Evolutionary conservation across 768 basidiomycete species (phyloP), one percentile per base, ranked within the genome.

Genomic region (Mycena rosella): DNA sequence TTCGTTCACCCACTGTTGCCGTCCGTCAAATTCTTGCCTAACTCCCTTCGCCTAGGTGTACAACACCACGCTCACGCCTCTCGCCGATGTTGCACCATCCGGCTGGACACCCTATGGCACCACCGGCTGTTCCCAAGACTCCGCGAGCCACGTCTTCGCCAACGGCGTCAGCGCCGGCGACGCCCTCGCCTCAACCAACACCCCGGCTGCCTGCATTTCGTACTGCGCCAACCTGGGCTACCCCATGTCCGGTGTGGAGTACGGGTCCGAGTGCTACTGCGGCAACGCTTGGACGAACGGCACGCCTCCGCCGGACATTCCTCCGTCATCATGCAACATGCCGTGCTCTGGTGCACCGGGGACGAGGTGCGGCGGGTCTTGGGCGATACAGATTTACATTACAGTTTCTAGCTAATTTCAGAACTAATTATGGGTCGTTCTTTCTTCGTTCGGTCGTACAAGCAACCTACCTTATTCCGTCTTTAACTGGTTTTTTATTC

Each of bases 91-190:
- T 38, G 47, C 32, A 47, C 58, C 58, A 48, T 32, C 58, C 30
- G 47, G 47, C 34, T 60, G 58, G 58, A 60, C 8, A 48, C 58
- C 58, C 45, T 60, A 60, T 45, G 58, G 58, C 55, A 57, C 27
- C 45, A 60, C 58, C 58, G 58, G 58, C 27, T 60, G 58, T 30
- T 48, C 58, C 45, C 44, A 47, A 48, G 58, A 60, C 58, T 47
- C 58, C 30, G 30, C 45, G 45, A 49, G 38, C 58, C 58, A 45
- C 45, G 58, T 60, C 32, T 60, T 60, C 58, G 45, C 58, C 58
- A 60, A 60, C 58, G 8, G n/a, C 58, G 32, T 38, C 47, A 60
- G 45, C 47, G 58, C 58, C 45, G 30, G 58, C 30, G 44, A 47
- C 44, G 32, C 30, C 45, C 32, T 60, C 32, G 58, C 58, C 45